Evolutionary conservation across 176 grass and related monocot genomes (phyloP), one percentile per base, ranked within the genome.

Genomic region (Musa acuminata): DNA sequence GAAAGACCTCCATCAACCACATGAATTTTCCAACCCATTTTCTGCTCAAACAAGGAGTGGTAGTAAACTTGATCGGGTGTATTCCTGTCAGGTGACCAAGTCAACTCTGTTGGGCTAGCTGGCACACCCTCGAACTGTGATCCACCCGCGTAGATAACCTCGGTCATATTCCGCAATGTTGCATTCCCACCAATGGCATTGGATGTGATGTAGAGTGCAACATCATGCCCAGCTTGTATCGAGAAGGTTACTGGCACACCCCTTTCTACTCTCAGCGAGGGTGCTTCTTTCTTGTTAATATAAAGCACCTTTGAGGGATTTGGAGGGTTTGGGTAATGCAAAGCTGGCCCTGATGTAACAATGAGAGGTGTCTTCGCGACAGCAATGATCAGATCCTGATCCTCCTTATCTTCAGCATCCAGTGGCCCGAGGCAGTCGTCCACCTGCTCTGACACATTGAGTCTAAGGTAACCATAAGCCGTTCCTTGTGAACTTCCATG

Each of bases 281-380:
- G 92, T 67, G 92, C 87, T 82, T 96, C 92, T 79, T 96, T 91
- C 81, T 92, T 96, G 80, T 96, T 96, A 79, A 96, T 86, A 85
- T 96, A 96, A 67, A 96, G 78, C 66, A 92, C 89, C 80, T 89
- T 92, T 5, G 49, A 75, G 0, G 89, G 89, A 71, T 89, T 87
- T 50, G 92, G 92, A 49, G 89, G 89, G 71, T 96, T 96, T 0
- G 92, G 87, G 73, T 96, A 92, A 59, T 86, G 89, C 79, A 92
- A 13, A 22, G 89, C 85, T 8, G 75, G 89, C 0, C 89, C 92
- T 3, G 79, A 73, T 1, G 89, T 90, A 2, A 96, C 82, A 1
- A 74, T 29, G 21, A 96, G 82, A 17, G 92, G 87, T 62, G 83
- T 92, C 53, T 92, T 89, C 71, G 89, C 78, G 64, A 92, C 89